Base-by-base conservation (phyloP, 1,139 yeast genomes). In the Pichia sp. region DNA sequence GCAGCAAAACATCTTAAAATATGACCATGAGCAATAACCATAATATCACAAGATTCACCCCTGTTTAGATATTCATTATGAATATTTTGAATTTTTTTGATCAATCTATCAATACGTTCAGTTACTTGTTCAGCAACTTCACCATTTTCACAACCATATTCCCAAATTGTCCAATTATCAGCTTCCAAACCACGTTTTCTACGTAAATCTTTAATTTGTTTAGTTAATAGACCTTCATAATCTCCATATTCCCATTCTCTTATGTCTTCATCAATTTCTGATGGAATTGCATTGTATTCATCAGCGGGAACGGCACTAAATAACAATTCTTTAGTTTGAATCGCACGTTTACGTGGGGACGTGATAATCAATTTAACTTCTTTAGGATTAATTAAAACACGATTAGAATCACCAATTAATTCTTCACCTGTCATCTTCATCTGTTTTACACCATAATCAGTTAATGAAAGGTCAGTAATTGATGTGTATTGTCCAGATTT, bases 231-330 rank as follows among this genome's bases (percentile, higher is more conserved):
- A 5, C 97, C 97, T 66, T 89, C 97, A 61, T 89, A 89, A 55
- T 85, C 93, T 52, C 97, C 97, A 57, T 89, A 89, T 52, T 86
- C 93, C 96, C 97, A 89, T 64, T 89, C 97, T 50, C 93, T 72
- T 38, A 87, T 64, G 53, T 81, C 82, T 38, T 83, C 77, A 49
- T 83, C 89, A 16, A 75, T 75, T 34, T 65, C 62, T 31, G 9
- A 33, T 19, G 41, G 85, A 60, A 15, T 62, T n/a, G n/a, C n/a
- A 52, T 46, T n/a, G 5, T 22, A 14, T 6, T 18, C 16, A 7
- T 32, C 27, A 11, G 19, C n/a, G 10, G 22, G 16, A 9, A 27
- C 4, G 3, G 14, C 11, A 5, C 69, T 73, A 33, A 78, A 61
- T 26, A 83, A 63, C 45, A 80, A 63, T 18, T 80, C 72, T 38